phyloP scores from a whole-genome alignment of 1,139 yeast genomes.

The Diutina scorzettiae region DNA sequence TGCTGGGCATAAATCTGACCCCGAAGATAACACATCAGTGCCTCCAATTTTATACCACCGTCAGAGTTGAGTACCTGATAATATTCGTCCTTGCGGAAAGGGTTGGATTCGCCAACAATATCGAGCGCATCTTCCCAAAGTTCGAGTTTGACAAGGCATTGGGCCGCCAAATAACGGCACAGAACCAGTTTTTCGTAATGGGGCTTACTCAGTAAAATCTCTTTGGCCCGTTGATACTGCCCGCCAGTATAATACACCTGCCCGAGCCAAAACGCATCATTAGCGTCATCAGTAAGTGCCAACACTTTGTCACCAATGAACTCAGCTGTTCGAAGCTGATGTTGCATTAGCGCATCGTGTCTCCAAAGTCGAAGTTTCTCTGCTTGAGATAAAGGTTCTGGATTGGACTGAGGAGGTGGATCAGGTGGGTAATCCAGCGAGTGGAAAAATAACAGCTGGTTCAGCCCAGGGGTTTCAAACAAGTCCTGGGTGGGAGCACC shows the following conservation, averaged over 20 bases:
- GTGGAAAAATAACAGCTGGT: slow-evolving; percentile 29
- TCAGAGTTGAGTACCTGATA: slow-evolving; percentile 32
- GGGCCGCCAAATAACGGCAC: slow-evolving; percentile 75
- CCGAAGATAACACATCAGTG: slow-evolving; percentile 76
- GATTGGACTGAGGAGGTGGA: slow-evolving; percentile 10
- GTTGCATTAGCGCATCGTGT: slow-evolving; percentile 88
- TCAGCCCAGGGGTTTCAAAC: slow-evolving; percentile 33
- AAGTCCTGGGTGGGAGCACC: slow-evolving; percentile 15
- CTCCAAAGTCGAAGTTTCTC: slow-evolving; percentile 87
- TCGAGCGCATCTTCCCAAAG: slow-evolving; percentile 86
- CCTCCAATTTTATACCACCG: slow-evolving; percentile 64
- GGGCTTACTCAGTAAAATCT: slow-evolving; percentile 35
- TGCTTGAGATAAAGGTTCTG: slow-evolving; percentile 58
- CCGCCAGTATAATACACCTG: slow-evolving; percentile 74
- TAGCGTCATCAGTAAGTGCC: slow-evolving; percentile 70
- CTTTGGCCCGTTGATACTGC: slow-evolving; percentile 69
- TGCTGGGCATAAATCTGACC: slow-evolving; percentile 79
- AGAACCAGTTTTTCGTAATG: slow-evolving; percentile 40
- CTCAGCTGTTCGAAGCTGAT: slow-evolving; percentile 82
- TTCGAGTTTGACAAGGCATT: slow-evolving; percentile 61
- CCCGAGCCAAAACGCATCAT: slow-evolving; percentile 94
- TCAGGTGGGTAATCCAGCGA: slow-evolving; percentile 10
- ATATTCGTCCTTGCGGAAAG: slow-evolving; percentile 37
- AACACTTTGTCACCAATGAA: slow-evolving; percentile 86
- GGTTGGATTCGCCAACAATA: slow-evolving; percentile 74